These are phyloP conservation scores for Tolypocladium tropicale DNA, from an alignment of 2,329 filamentous ascomycete genomes.

Conservation along the genomic window DNA sequence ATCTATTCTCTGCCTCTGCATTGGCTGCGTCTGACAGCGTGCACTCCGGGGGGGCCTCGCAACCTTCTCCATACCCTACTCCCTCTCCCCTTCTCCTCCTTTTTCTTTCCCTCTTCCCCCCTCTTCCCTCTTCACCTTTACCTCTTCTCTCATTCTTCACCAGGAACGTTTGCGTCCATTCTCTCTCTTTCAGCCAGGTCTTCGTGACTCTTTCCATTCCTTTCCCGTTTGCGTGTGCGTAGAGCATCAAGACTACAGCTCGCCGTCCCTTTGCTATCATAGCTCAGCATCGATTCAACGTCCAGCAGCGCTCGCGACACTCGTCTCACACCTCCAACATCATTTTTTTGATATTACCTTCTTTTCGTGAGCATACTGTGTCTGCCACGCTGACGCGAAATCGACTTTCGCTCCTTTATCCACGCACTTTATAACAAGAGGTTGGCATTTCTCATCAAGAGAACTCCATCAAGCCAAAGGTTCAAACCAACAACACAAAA, in stretches of 20 bases:
- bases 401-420: constrained; percentile 19
- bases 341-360: constrained; percentile 9
- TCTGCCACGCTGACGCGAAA: constrained; percentile 19
- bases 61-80: neutral
- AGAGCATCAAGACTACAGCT: neutral
- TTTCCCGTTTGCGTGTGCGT: neutral
- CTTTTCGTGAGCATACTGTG: constrained; percentile 22
- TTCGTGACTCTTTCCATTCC: constrained; percentile 1
- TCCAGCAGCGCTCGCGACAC: neutral
- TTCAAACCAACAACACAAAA: constrained; percentile 5
- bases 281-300: constrained; percentile 1
- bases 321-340: neutral
- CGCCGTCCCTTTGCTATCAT: neutral
- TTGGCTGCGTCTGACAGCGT: neutral
- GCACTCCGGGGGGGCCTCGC: neutral
- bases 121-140: constrained; percentile 5
- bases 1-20: neutral
- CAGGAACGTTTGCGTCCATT: constrained; percentile 5
- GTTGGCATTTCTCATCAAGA: neutral
- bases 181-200: neutral
- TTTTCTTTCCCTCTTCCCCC: constrained; percentile 4
- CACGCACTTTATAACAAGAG: constrained; percentile 2
- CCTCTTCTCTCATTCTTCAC: constrained; percentile 9
- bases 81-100: neutral
- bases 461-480: neutral